Evolutionary conservation across 192 early-diverging fungal genomes (phyloP).

Genomic region (Coemansia erecta): DNA sequence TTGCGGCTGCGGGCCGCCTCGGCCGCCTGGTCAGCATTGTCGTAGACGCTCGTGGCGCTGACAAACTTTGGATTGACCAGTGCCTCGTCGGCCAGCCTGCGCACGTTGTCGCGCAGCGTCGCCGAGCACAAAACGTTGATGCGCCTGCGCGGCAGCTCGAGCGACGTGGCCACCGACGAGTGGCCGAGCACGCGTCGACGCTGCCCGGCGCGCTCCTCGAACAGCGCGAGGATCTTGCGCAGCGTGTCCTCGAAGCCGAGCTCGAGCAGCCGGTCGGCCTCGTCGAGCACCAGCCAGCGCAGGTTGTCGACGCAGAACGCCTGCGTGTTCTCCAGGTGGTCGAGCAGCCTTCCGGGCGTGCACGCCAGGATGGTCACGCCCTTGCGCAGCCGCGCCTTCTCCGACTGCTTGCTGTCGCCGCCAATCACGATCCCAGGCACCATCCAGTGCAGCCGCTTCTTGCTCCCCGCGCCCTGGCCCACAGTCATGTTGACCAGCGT

Average conservation of each 20-base stretch:
- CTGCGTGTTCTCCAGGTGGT: conserved; percentile 80
- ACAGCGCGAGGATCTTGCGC: conserved; percentile 63
- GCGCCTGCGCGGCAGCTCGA: conserved; percentile 61
- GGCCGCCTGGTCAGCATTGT: conserved; percentile 35
- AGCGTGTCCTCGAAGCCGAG: conserved; percentile 87
- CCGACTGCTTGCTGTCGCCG: conserved; percentile 78
- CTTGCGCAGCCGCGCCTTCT: conserved; percentile 79
- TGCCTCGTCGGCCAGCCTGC: conserved; percentile 73
- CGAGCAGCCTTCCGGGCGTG: conserved; percentile 93
- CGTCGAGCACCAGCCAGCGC: conserved; percentile 95
- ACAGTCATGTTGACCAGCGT: conserved; percentile 62
- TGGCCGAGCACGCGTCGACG: conserved; percentile 16
- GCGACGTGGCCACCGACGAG: conserved; percentile 27
- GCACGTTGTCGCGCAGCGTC: conserved; percentile 82
- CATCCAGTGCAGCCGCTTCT: conserved; percentile 65
- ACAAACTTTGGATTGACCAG: conserved; percentile 80
- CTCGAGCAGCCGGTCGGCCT: conserved; percentile 95
- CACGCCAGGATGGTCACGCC: conserved; percentile 87
- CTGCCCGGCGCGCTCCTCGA: conserved; percentile 52
- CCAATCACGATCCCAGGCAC: conserved; percentile 81
- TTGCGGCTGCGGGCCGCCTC: conserved; percentile 24
- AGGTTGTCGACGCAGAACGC: conserved; percentile 81
- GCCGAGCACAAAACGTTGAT: conserved; percentile 89
- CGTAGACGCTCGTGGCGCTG: conserved; percentile 56
- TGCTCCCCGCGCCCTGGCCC: conserved; percentile 33